phyloP scores from a whole-genome alignment of 768 basidiomycete genomes.

The Tricholoma hemisulphureum region DNA sequence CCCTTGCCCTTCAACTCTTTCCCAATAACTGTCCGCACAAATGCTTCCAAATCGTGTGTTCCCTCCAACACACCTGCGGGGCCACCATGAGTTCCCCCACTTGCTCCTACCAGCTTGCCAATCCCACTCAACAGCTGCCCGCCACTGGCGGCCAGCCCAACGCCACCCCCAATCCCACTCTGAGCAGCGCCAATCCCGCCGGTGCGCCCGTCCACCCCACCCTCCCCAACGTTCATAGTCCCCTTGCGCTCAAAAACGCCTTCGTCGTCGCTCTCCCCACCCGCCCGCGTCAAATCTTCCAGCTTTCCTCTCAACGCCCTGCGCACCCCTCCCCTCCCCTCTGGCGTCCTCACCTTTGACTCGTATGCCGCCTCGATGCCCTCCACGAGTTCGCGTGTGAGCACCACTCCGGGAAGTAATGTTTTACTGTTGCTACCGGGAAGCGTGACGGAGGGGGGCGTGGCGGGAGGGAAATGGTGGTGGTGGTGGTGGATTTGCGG shows the following conservation, averaged over 20 bases:
- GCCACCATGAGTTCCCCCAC: conserved; percentile 38
- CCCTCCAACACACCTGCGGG: conserved; percentile 41
- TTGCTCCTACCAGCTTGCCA: conserved; percentile 38
- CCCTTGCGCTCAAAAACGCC: not conserved
- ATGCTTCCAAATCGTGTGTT: conserved; percentile 50
- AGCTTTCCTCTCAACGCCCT: conserved; percentile 56
- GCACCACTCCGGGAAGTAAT: conserved; percentile 22
- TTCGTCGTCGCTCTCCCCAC: conserved; percentile 1
- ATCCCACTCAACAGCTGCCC: conserved; percentile 43
- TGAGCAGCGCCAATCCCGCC: conserved; percentile 25
- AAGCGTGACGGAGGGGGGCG: conserved; percentile 7
- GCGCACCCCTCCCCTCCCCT: conserved; percentile 61
- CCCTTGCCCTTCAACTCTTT: conserved; percentile 27
- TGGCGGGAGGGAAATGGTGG: conserved; percentile 4
- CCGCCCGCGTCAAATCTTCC: conserved; percentile 45
- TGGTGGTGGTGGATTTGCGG: conserved; percentile 7
- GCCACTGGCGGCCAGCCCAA: conserved; percentile 23
- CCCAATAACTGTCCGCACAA: conserved; percentile 46
- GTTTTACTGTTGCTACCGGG: conserved; percentile 10
- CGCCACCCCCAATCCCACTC: conserved; percentile 12
- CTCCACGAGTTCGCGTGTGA: conserved; percentile 47
- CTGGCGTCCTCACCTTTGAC: conserved; percentile 42
- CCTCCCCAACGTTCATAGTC: conserved; percentile 20
- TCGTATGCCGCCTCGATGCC: conserved; percentile 50
- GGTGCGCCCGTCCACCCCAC: conserved; percentile 23